A percentile compares a stretch with the other conserved stretches of the same genome.
Evolutionary conservation across 106 monocot species (phyloP).

Genomic region (Iris macrosiphon): DNA sequence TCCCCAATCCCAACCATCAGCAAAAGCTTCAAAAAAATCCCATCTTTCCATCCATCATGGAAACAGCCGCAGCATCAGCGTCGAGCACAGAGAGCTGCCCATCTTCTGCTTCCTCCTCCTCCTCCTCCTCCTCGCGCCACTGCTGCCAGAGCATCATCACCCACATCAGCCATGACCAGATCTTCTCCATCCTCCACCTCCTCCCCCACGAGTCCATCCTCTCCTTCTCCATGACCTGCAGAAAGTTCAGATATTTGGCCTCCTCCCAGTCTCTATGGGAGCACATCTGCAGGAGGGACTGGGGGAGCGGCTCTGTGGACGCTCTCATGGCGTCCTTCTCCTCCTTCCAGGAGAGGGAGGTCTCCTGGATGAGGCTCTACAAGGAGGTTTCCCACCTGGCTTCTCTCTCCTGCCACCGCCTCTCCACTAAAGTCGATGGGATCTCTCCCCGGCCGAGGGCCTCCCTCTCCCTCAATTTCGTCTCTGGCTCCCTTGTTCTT

Average conservation of each 20-base stretch:
- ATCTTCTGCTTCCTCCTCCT: slow-evolving; percentile 11
- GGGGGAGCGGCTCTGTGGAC: slow-evolving; percentile 39
- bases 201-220: slow-evolving; percentile 68
- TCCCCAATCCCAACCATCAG: no score
- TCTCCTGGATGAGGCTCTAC: slow-evolving; percentile 59
- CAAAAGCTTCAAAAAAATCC: no score
- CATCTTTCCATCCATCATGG: no score
- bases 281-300: slow-evolving; percentile 62
- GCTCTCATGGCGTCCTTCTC: slow-evolving; percentile 24
- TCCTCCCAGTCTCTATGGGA: slow-evolving; percentile 61
- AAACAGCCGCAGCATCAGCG: no score
- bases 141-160: slow-evolving; percentile 5
- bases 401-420: slow-evolving; percentile 39
- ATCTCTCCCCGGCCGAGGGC: slow-evolving; percentile 61
- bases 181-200: slow-evolving; percentile 64
- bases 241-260: slow-evolving; percentile 43
- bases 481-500: slow-evolving; percentile 67
- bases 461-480: slow-evolving; percentile 80
- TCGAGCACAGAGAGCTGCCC: neutral
- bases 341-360: slow-evolving; percentile 13
- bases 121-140: neutral
- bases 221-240: slow-evolving; percentile 76
- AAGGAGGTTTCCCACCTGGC: slow-evolving; percentile 35
- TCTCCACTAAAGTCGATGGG: slow-evolving; percentile 35
- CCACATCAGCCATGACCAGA: slow-evolving; percentile 50